Base-by-base conservation (phyloP, 495 filamentous ascomycete genomes). In the Podospora sp. region DNA sequence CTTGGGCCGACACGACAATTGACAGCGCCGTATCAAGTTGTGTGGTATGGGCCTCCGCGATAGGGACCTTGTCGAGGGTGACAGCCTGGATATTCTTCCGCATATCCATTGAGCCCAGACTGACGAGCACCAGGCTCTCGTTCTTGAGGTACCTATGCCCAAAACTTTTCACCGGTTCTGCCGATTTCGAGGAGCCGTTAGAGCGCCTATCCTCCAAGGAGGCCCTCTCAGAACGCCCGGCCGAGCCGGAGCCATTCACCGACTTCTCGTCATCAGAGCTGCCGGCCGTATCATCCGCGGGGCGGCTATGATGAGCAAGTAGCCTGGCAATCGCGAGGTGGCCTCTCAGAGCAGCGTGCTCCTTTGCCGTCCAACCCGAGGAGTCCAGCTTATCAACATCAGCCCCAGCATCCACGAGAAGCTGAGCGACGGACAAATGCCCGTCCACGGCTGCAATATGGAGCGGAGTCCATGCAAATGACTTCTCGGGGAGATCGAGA, bases 11-110 rank as follows among this genome's bases (percentile, higher is more conserved):
- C 29, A 99, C 88, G 2, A 97, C 91, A 59, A 99, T 79, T 5
- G 96, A 98, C 24, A 98, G 81, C 2, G 95, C 93, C 7, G 95
- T 98, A 69, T 99, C 95, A 1, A 97, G 84, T 78, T 97, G 91
- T 0, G 94, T 97, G 9, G 89, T 90, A 74, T 98, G 94, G 0
- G 93, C 94, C 73, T 93, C 87, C 9, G 89, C 86, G 63, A 97
- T 82, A 2, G 94, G 92, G 64, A 98, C 95, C 33, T 85, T 86
- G 70, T 97, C 94, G n/a, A 99, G 84, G 62, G 89, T 91, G 22
- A 99, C 93, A 0, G 95, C 87, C 58, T 91, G 84, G 36, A 89
- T 75, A 58, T 89, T 84, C 77, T 94, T 96, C 24, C 93, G 86
- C 78, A 88, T 92, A 73, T 98, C 95, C 90, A 97, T 97, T 0